These are phyloP conservation scores for Wickerhamomyces queroliae DNA, from an alignment of 805 yeast species.

Conservation along the genomic window DNA sequence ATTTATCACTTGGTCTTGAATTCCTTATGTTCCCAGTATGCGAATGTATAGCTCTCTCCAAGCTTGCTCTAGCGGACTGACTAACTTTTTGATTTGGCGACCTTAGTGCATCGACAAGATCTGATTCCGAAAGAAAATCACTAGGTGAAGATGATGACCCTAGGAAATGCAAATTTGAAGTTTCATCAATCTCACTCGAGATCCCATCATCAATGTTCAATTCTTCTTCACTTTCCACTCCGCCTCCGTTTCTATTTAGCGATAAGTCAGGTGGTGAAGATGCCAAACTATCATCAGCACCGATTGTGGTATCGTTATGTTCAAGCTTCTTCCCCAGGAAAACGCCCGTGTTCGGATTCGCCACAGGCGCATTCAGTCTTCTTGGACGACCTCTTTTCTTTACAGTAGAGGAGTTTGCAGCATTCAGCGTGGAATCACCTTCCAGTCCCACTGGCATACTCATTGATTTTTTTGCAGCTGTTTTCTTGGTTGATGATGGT, in stretches of 20 bases:
- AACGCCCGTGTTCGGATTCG: slow-evolving; percentile 20
- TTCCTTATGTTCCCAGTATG: slow-evolving; percentile 10
- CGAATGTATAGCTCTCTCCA: slow-evolving; percentile 15
- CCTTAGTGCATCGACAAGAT: slow-evolving; percentile 37
- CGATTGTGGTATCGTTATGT: not conserved
- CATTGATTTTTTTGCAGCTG: slow-evolving; percentile 17
- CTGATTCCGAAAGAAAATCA: slow-evolving; percentile 50
- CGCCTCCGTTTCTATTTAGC: not conserved
- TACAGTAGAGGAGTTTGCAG: slow-evolving; percentile 4
- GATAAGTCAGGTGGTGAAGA: slow-evolving; percentile 6
- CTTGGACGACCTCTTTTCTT: slow-evolving; percentile 24
- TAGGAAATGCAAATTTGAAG: not conserved
- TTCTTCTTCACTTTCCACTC: slow-evolving; percentile 12
- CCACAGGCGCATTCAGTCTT: slow-evolving; percentile 8
- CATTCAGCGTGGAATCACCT: not conserved
- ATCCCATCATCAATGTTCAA: slow-evolving; percentile 29
- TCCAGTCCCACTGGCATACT: slow-evolving; percentile 16
- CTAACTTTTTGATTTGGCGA: slow-evolving; percentile 18
- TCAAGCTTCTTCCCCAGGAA: slow-evolving; percentile 15
- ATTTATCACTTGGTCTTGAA: slow-evolving; percentile 8
- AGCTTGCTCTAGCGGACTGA: slow-evolving; percentile 19
- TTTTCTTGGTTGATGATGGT: slow-evolving; percentile 10
- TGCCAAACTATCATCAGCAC: not conserved
- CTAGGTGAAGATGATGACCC: slow-evolving; percentile 41
- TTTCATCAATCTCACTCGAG: slow-evolving; percentile 28